A percentile compares a stretch with the other conserved stretches of the same genome.
These are phyloP conservation scores for Populus deltoides DNA, from an alignment of 345 rosid genomes.

Conservation along the genomic window DNA sequence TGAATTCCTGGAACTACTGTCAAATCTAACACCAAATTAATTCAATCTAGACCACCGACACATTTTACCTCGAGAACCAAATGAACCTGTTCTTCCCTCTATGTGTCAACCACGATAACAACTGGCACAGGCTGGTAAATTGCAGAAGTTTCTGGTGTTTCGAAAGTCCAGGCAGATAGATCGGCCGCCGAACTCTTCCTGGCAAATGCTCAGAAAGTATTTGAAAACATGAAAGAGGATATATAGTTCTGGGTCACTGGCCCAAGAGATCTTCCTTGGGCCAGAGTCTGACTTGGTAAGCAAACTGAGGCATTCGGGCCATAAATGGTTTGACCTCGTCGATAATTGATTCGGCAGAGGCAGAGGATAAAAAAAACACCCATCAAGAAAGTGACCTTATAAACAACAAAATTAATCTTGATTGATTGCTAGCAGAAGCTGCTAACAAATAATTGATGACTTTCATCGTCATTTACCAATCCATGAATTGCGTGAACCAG, in stretches of 20 bases:
- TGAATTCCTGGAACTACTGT: not conserved
- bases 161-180: not conserved
- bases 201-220: not conserved
- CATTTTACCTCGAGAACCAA: not conserved
- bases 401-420: not conserved
- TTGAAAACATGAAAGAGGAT: not conserved
- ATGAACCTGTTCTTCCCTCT: not conserved
- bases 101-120: not conserved
- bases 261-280: not conserved
- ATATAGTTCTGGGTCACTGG: not conserved
- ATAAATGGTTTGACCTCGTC: not conserved
- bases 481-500: not conserved
- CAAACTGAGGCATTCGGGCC: not conserved
- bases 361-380: too few species aligned
- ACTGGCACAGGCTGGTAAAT: not conserved
- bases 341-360: not conserved
- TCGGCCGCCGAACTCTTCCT: too few species aligned
- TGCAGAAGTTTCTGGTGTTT: not conserved
- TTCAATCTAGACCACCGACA: not conserved
- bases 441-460: not conserved
- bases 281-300: not conserved
- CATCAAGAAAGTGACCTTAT: not conserved
- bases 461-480: not conserved
- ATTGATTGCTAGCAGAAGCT: not conserved
- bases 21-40: not conserved